Percentiles rank a stretch among this genome's conserved stretches.
These are phyloP conservation scores for Erysiphe pulchra DNA, from an alignment of 2,329 filamentous ascomycete species.

Conservation along the genomic window DNA sequence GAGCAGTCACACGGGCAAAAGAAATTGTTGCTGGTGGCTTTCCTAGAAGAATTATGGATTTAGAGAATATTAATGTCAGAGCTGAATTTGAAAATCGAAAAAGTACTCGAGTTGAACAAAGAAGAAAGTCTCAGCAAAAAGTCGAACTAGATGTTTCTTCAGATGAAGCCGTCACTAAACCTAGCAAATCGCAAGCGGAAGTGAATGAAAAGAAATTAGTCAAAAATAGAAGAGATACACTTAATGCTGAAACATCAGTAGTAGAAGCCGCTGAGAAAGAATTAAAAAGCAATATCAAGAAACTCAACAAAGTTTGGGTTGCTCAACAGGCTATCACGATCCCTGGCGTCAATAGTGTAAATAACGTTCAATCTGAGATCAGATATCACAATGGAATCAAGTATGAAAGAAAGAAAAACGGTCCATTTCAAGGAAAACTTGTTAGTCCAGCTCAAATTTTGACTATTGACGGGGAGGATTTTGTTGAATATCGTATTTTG, in stretches of 20 bases:
- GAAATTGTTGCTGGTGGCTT: constrained; percentile 5
- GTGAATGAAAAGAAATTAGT: background rate
- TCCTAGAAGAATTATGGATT: constrained; percentile 1
- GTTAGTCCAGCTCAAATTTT: constrained; percentile 34
- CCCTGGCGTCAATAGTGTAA: constrained; percentile 1
- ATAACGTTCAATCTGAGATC: constrained; percentile 20
- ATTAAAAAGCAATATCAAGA: constrained; percentile 11
- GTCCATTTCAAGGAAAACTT: constrained; percentile 36
- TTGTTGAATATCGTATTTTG: constrained; percentile 38
- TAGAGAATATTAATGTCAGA: constrained; percentile 2
- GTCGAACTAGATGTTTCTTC: constrained; percentile 6
- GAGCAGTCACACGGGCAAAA: constrained; percentile 8
- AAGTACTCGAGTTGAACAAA: constrained; percentile 9
- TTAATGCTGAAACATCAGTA: constrained; percentile 8
- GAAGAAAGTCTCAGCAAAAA: constrained; percentile 7
- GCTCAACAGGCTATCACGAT: constrained; percentile 8
- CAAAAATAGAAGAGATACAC: constrained; percentile 10
- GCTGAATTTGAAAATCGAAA: constrained; percentile 10
- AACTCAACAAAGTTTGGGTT: constrained; percentile 12
- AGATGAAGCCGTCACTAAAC: constrained; percentile 7
- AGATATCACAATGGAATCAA: constrained; percentile 33
- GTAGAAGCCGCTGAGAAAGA: constrained; percentile 8
- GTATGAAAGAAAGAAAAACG: constrained; percentile 33
- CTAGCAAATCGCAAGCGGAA: constrained; percentile 6
- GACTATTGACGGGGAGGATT: constrained; percentile 39